Evolutionary conservation across 805 yeast genomes (phyloP).

Genomic region (Lipomyces yamadae): DNA sequence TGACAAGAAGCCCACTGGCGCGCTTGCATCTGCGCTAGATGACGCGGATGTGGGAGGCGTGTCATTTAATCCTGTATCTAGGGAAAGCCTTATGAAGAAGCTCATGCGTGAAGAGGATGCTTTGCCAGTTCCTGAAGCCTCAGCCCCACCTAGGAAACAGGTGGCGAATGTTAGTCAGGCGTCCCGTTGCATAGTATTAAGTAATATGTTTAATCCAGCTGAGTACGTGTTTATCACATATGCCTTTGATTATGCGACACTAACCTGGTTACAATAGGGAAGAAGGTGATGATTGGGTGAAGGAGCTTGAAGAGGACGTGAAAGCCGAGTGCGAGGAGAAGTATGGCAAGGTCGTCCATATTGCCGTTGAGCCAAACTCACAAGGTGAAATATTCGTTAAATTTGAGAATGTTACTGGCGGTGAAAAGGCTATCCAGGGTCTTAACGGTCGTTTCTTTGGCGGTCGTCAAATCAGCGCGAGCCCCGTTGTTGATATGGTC

Average conservation of each 20-base stretch:
- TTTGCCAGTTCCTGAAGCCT: slow-evolving; percentile 25
- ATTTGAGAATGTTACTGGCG: slow-evolving; percentile 40
- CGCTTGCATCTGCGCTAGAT: slow-evolving; percentile 36
- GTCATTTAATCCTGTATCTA: slow-evolving; percentile 39
- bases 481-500: slow-evolving; percentile 43
- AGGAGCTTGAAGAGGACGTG: slow-evolving; percentile 47
- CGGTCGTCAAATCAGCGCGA: slow-evolving; percentile 44
- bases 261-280: slow-evolving; percentile 39
- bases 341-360: slow-evolving; percentile 46
- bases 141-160: slow-evolving; percentile 10
- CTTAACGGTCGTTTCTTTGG: slow-evolving; percentile 47
- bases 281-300: slow-evolving; percentile 44
- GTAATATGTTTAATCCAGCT: slow-evolving; percentile 45
- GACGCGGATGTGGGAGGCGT: slow-evolving; percentile 39
- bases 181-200: slow-evolving; percentile 42
- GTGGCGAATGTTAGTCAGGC: slow-evolving; percentile 22
- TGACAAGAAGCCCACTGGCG: slow-evolving; percentile 33
- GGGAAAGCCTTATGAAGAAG: slow-evolving; percentile 43
- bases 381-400: slow-evolving; percentile 46
- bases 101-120: slow-evolving; percentile 44
- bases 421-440: slow-evolving; percentile 43
- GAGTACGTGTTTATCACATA: slow-evolving; percentile 36
- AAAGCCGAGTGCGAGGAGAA: slow-evolving; percentile 47
- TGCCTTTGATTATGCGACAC: neutral
- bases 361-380: slow-evolving; percentile 42